Base-by-base conservation (phyloP, 2,329 filamentous ascomycete species). In the Magnaporthiopsis poae region DNA sequence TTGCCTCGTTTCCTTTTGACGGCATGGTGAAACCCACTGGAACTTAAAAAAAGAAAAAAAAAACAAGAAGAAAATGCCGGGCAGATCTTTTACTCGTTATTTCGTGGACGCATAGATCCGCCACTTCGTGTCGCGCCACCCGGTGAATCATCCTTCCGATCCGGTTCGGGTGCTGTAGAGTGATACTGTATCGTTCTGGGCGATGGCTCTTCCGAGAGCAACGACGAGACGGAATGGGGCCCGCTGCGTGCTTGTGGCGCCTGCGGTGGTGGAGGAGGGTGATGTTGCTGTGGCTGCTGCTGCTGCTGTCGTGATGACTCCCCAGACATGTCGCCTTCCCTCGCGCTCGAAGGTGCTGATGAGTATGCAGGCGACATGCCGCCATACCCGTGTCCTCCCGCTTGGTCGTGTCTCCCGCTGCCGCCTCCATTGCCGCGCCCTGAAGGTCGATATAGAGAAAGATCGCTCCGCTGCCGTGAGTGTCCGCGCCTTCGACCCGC, bases 381-480 rank as follows among this genome's bases (percentile, higher is more conserved):
- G 71, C 76, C 67, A 73, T 71, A 61, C 66, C 72, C 62, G 39
- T 77, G 18, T 4, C 63, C 60, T 12, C 62, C 39, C 11, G 29
- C 9, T 9, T 56, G 62, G 1, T 63, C 67, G 2, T 64, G 33
- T 36, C 59, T 66, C 12, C 66, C 60, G 11, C 68, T 52, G 18
- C 61, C 62, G 27, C 65, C 59, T n/a, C 69, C 67, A 63, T 66
- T 62, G 13, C 62, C 60, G 21, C 80, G 77, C 64, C 77, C 78
- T 21, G 73, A 70, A 15, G 77, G 75, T 62, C 80, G 76, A 69
- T 82, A 80, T 12, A 80, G 79, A 7, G 86, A 87, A 68, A 86
- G 75, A 73, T 90, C 88, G 76, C 88, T 90, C 72, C 83, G 82
- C 71, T 88, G 85, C 69, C 88, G 82, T 62, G 83, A 85, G 73